These are phyloP conservation scores for Lobosporangium transversale DNA, from an alignment of 192 early-diverging fungal species.

Conservation along the genomic window DNA sequence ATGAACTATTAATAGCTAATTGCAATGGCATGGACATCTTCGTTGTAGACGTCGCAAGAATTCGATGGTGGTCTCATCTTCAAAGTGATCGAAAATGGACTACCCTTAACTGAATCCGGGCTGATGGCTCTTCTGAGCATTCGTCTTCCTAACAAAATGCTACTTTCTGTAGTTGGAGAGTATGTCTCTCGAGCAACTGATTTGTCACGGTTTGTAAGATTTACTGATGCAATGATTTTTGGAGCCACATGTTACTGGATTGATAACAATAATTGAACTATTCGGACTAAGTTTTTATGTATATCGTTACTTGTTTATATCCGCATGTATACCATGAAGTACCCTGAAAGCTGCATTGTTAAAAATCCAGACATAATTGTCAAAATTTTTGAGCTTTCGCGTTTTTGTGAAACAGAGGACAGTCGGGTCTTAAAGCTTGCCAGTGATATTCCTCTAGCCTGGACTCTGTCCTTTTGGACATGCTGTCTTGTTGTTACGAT, in stretches of 20 bases:
- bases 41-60: slow-evolving; percentile 39
- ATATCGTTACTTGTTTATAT: no score
- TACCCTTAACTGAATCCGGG: slow-evolving; percentile 31
- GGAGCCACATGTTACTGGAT: not conserved
- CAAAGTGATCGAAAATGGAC: slow-evolving; percentile 35
- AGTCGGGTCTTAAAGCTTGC: slow-evolving; percentile 17
- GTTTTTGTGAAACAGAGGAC: slow-evolving; percentile 19
- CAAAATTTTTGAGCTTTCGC: slow-evolving; percentile 33
- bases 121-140: slow-evolving; percentile 29
- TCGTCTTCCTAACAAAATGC: slow-evolving; percentile 30
- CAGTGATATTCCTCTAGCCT: slow-evolving; percentile 28
- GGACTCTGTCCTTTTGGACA: slow-evolving; percentile 36
- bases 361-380: slow-evolving; percentile 41
- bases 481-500: slow-evolving; percentile 31
- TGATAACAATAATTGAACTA: not conserved
- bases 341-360: slow-evolving; percentile 32
- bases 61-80: slow-evolving; percentile 29
- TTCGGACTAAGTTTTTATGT: no score
- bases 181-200: slow-evolving; percentile 38
- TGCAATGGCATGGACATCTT: no score
- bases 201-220: slow-evolving; percentile 43
- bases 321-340: no score
- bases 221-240: not conserved
- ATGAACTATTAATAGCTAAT: no score
- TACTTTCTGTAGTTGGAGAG: slow-evolving; percentile 20